Evolutionary conservation across 2,329 filamentous ascomycete genomes (phyloP).

Genomic region (Cryphonectria parasitica): DNA sequence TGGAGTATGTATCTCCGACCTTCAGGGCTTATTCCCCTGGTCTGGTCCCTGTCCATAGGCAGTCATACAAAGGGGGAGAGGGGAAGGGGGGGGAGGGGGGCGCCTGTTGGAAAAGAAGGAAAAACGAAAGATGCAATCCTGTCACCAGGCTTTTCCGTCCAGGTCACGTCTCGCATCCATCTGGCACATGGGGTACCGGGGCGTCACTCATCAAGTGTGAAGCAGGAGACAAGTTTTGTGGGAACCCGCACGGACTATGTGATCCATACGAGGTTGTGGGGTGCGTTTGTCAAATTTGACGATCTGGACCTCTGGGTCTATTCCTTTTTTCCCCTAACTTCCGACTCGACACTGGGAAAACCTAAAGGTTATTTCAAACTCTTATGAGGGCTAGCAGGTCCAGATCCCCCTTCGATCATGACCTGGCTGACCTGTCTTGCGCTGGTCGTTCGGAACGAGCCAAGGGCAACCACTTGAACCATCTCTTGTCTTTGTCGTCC

Average conservation of each 20-base stretch:
- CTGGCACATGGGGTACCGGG: neutral
- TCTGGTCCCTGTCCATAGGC: neutral
- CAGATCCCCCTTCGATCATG: neutral
- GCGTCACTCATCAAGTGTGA: neutral
- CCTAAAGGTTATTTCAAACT: conserved; percentile 1
- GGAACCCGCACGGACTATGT: neutral
- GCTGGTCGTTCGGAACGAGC: neutral
- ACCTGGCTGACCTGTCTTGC: neutral
- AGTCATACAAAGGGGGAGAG: too few species aligned
- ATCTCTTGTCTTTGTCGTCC: neutral
- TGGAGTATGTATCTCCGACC: neutral
- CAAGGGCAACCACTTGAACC: neutral
- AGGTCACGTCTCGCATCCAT: neutral
- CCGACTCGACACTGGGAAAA: neutral
- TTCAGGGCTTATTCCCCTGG: neutral
- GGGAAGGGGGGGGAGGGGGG: too few species aligned
- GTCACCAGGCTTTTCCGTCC: neutral
- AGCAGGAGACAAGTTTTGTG: conserved; percentile 13
- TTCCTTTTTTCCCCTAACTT: neutral
- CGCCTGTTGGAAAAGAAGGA: neutral
- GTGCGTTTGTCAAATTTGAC: conserved; percentile 6
- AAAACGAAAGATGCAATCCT: neutral
- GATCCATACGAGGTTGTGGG: neutral
- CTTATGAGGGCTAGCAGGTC: conserved; percentile 1
- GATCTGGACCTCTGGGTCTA: neutral